Evolutionary conservation across 2,329 filamentous ascomycete genomes (phyloP), one percentile per base, ranked within the genome.

Genomic region (Gyromitra esculenta): DNA sequence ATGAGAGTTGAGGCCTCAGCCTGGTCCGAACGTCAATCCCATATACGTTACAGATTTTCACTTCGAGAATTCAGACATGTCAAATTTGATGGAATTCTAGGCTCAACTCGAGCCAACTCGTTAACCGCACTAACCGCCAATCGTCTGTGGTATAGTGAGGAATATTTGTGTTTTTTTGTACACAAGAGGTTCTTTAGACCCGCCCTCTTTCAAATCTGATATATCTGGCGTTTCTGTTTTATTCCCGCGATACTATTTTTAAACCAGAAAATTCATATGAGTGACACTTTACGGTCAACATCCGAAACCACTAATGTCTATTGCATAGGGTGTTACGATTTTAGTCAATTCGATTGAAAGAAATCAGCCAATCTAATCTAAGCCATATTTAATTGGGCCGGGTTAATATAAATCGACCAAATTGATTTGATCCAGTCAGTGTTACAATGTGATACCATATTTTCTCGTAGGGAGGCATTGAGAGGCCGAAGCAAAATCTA

Each of bases 181-280:
- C 64, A 71, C 37, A 59, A 71, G n/a, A 39, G 21, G 50, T 31
- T 37, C 7, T 37, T 41, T 37, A 63, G 39, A 56, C 39, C 62
- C 65, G 72, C 41, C 72, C 54, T 62, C 41, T 64, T 75, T 59
- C 11, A 71, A 75, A 75, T 71, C 50, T 59, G 72, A 70, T 15
- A 70, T 64, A 75, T 59, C 48, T 69, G 31, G 43, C 60, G 25
- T 48, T 69, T 15, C 5, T 72, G 70, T 59, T 73, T 66, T 60
- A 43, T 52, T 71, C 68, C 13, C 15, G 25, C 54, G 56, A 39
- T 75, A 45, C 57, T 70, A 75, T 75, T 70, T 74, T 75, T 70
- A 35, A 41, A 7, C n/a, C 31, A 35, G 45, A 65, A 15, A 43
- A 31, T 31, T 59, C 50, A 65, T 63, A 71, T 65, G 39, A 64